Evolutionary conservation across 176 grass and related monocot species (phyloP).

Genomic region (Coix lacrymajobi): DNA sequence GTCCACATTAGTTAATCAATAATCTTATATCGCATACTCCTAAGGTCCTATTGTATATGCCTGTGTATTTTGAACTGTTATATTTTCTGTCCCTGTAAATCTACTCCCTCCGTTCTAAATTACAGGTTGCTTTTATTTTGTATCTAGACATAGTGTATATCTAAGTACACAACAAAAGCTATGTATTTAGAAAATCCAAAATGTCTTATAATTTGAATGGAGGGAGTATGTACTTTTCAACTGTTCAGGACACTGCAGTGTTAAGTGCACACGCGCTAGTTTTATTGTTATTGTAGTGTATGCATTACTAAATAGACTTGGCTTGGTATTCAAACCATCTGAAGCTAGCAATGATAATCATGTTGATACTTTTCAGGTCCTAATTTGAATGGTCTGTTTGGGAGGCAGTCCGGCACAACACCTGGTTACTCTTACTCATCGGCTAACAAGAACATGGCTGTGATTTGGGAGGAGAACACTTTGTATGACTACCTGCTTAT

Average conservation of each 20-base stretch:
- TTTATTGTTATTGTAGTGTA: background rate
- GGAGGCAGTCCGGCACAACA: slow-evolving; percentile 92
- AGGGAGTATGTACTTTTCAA: background rate
- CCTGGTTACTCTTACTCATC: slow-evolving; percentile 76
- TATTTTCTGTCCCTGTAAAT: background rate
- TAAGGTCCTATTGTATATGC: background rate
- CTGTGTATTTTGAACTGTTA: background rate
- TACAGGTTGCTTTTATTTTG: no score
- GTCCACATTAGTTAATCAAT: background rate
- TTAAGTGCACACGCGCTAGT: background rate
- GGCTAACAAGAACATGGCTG: slow-evolving; percentile 91
- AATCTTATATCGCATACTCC: background rate
- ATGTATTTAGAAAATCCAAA: no score
- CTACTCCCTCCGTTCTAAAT: no score
- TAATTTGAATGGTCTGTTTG: slow-evolving; percentile 88
- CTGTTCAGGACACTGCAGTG: background rate
- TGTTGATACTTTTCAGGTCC: slow-evolving; percentile 44
- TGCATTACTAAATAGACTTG: background rate
- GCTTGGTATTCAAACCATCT: background rate
- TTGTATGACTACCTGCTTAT: slow-evolving; percentile 82
- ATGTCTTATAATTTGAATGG: no score
- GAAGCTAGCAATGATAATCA: background rate
- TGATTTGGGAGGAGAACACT: slow-evolving; percentile 74
- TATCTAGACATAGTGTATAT: no score
- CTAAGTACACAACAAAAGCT: no score